Conservation (phyloP, 352 stramenopile species). For the Blastocystis sp. region DNA sequence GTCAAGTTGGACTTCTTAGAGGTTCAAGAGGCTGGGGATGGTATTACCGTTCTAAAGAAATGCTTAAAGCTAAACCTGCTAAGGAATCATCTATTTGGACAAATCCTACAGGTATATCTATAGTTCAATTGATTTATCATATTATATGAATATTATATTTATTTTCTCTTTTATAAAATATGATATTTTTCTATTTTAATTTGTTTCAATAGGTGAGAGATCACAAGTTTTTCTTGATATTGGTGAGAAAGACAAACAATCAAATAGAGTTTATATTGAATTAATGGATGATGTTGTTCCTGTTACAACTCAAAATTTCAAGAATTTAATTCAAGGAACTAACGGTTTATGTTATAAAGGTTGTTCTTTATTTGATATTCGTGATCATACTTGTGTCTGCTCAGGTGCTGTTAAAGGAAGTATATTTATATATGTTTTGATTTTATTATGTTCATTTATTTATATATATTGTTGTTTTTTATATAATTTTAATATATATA, state of each 20-base stretch:
- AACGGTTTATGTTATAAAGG: slow-evolving; percentile 30
- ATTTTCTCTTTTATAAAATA: no score
- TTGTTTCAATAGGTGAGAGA: no score
- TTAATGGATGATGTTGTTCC: slow-evolving; percentile 35
- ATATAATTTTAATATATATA: no score
- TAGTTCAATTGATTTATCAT: no score
- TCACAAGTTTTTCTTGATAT: slow-evolving; percentile 29
- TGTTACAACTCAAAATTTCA: slow-evolving; percentile 12
- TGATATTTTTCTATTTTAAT: no score
- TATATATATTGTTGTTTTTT: no score
- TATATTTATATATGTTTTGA: background rate
- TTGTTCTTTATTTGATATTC: slow-evolving; percentile 33
- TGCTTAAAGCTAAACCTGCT: slow-evolving; percentile 20
- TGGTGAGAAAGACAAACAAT: slow-evolving; percentile 4
- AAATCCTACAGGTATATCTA: no score
- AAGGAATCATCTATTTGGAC: no score
- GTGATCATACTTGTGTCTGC: slow-evolving; percentile 21
- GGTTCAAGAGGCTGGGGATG: slow-evolving; percentile 25
- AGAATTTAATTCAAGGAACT: slow-evolving; percentile 22
- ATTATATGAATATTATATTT: no score
- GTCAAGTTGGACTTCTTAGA: no score
- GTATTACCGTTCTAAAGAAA: slow-evolving; percentile 35
- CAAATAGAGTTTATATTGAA: slow-evolving; percentile 19
- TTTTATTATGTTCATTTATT: no score
- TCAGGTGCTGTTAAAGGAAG: slow-evolving; percentile 33